phyloP scores from a whole-genome alignment of 2,329 filamentous ascomycete genomes.

The Geosmithia putterillii region DNA sequence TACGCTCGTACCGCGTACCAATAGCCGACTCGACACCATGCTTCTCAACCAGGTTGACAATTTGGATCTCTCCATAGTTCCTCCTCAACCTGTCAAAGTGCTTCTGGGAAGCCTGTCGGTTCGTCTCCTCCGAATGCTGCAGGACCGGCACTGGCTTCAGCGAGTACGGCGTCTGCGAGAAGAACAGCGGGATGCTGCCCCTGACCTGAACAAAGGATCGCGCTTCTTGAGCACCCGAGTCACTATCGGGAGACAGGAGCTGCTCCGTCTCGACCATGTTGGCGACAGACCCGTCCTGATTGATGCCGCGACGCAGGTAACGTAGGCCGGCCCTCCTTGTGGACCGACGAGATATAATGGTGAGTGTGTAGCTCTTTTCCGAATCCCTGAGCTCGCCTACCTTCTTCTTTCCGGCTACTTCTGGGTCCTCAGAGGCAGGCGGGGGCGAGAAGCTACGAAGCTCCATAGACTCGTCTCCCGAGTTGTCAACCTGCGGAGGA shows the following conservation, averaged over 20 bases:
- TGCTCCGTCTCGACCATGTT: slow-evolving; percentile 95
- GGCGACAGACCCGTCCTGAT: slow-evolving; percentile 78
- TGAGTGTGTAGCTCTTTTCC: slow-evolving; percentile 61
- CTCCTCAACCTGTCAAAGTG: slow-evolving; percentile 63
- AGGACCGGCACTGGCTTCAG: slow-evolving; percentile 77
- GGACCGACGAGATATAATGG: slow-evolving; percentile 81
- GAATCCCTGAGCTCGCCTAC: slow-evolving; percentile 30
- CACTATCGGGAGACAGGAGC: slow-evolving; percentile 65
- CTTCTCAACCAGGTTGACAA: slow-evolving; percentile 80
- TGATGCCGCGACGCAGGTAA: slow-evolving; percentile 80
- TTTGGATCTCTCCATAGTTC: slow-evolving; percentile 65
- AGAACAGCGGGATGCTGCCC: slow-evolving; percentile 89
- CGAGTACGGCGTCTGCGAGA: slow-evolving; percentile 87
- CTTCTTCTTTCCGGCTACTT: slow-evolving; percentile 9
- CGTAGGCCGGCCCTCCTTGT: slow-evolving; percentile 76
- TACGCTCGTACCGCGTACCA: slow-evolving; percentile 64
- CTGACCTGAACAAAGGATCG: slow-evolving; percentile 73
- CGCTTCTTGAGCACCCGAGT: slow-evolving; percentile 48
- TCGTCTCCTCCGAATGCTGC: slow-evolving; percentile 69
- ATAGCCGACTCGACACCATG: slow-evolving; percentile 71
- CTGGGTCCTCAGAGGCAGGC: slow-evolving; percentile 5
- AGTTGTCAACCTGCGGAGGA: slow-evolving; percentile 40
- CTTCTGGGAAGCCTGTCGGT: slow-evolving; percentile 62
- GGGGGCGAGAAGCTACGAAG: slow-evolving; percentile 24
- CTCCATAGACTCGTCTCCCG: slow-evolving; percentile 31